These are phyloP conservation scores for Metschnikowia shivogae DNA, from an alignment of 805 yeast species.

Conservation along the genomic window DNA sequence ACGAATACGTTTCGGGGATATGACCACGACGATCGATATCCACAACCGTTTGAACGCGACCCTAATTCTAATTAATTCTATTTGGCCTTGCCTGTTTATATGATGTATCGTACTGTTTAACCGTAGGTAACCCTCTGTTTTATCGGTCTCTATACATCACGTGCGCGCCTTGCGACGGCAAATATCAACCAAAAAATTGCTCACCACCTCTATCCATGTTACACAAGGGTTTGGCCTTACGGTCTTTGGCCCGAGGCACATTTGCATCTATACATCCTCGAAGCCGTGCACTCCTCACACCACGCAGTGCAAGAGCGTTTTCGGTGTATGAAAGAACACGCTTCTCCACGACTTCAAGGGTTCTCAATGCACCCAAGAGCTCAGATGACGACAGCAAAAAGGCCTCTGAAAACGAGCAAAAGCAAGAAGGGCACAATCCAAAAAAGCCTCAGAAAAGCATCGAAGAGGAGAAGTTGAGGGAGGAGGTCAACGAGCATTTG, in stretches of 20 bases:
- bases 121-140: too few species aligned
- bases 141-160: neutral
- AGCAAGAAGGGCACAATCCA: neutral
- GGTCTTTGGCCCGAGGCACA: slow-evolving; percentile 5
- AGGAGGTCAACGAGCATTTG: slow-evolving; percentile 30
- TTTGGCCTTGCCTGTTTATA: neutral
- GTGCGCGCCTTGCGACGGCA: slow-evolving; percentile 5
- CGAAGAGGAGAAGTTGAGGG: slow-evolving; percentile 33
- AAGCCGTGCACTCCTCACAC: neutral
- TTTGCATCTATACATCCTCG: slow-evolving; percentile 1
- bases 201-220: neutral
- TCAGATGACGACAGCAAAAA: slow-evolving; percentile 8
- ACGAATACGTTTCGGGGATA: slow-evolving; percentile 22
- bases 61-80: neutral
- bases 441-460: slow-evolving; percentile 11
- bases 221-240: slow-evolving; percentile 7
- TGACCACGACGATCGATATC: neutral
- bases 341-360: neutral
- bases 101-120: too few species aligned
- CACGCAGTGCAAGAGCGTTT: neutral
- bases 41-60: neutral
- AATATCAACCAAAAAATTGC: slow-evolving; percentile 3
- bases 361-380: slow-evolving; percentile 3
- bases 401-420: neutral
- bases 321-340: slow-evolving; percentile 1